A percentile compares a stretch with the other conserved stretches of the same genome.
These are phyloP conservation scores for Melaleuca alternifolia DNA, from an alignment of 345 rosid species.

Conservation along the genomic window DNA sequence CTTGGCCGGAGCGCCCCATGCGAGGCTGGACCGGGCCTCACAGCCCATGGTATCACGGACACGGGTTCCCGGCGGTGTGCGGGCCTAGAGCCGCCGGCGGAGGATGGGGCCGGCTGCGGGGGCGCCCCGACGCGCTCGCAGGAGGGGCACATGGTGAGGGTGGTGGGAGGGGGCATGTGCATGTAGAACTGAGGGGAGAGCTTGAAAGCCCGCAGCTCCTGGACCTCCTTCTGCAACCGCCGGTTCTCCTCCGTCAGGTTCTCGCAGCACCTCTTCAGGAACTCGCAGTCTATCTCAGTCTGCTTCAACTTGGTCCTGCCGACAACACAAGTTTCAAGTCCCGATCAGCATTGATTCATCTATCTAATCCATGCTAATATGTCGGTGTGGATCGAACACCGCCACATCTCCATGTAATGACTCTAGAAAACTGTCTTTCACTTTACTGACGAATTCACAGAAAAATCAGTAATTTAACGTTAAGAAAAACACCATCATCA, in stretches of 20 bases:
- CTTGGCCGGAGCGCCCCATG: constrained; percentile 1
- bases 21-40: background rate
- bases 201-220: constrained; percentile 89
- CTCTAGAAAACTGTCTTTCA: background rate
- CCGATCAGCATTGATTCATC: background rate
- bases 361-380: background rate
- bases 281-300: constrained; percentile 97
- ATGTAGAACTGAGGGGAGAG: constrained; percentile 96
- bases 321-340: background rate
- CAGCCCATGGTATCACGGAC: constrained; percentile 1
- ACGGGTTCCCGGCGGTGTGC: background rate
- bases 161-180: constrained; percentile 98
- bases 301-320: constrained; percentile 95
- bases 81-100: background rate
- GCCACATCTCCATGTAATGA: background rate
- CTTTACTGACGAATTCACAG: background rate
- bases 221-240: constrained; percentile 89
- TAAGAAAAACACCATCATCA: background rate
- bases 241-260: constrained; percentile 94
- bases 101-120: background rate
- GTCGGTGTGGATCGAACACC: background rate
- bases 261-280: constrained; percentile 88
- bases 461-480: background rate
- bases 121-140: constrained; percentile 91
- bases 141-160: constrained; percentile 97